Base-by-base conservation (phyloP, 2,329 filamentous ascomycete genomes). In the Alternaria ethzedia region DNA sequence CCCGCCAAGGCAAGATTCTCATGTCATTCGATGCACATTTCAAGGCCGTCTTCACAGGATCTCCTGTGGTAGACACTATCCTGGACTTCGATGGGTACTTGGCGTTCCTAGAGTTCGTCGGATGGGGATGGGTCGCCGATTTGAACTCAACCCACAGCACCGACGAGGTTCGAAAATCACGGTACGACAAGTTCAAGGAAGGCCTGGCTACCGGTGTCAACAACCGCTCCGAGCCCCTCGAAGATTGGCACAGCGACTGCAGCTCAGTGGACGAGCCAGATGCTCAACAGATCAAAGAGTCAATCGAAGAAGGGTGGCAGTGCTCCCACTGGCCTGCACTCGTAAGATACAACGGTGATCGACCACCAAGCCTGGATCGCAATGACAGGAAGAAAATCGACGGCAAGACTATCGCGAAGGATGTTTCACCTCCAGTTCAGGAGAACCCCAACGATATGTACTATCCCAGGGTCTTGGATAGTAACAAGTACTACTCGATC, bases 1-100 rank as follows among this genome's bases (percentile, higher is more conserved):
- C 15, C 3, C 15, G 32, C 0, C 32, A 41, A 3, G 32, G 15
- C 0, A n/a, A n/a, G 0, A n/a, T 41, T 0, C 32, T 41, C 1
- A 41, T n/a, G 32, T 41, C 15, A 0, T 41, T 41, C 0, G 15
- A 41, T 2, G 32, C 15, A 0, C 4, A n/a, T 1, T 41, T 41
- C 32, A 41, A 41, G 7, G 32, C 32, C 0, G 32, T 41, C 0
- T 41, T 41, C 15, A 41, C 32, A n/a, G 32, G 32, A 0, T 41
- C 15, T 0, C 4, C 32, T 9, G 32, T 41, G 1, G 32, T 41
- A 0, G 8, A 41, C 32, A 41, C 15, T n/a, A 41, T 41, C 15
- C 32, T n/a, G 15, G 32, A 41, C 32, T 41, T 41, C 2, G 32
- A 41, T 5, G 32, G 32, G 15, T 41, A 41, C 32, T n/a, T 41